Percentiles rank a stretch among this genome's conserved stretches.
Evolutionary conservation across 176 grass and related monocot genomes (phyloP).

Genomic region (Musa troglodytarum): DNA sequence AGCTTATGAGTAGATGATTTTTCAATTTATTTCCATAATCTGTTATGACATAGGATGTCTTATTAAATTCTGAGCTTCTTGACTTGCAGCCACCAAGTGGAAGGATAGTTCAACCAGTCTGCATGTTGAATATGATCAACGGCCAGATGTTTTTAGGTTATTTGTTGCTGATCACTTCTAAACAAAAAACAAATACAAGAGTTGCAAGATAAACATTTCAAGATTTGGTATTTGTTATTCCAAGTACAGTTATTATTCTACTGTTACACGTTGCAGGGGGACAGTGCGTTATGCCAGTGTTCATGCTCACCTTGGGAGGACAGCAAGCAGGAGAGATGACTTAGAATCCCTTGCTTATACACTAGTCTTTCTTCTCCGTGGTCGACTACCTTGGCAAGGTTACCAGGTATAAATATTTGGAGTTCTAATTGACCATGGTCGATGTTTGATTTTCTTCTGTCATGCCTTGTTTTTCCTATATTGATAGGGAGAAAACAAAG

Average conservation of each 20-base stretch:
- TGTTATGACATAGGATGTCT: neutral
- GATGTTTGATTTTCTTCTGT: constrained; percentile 2
- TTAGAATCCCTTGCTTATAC: constrained; percentile 97
- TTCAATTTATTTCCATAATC: neutral
- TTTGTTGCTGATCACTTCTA: constrained; percentile 8
- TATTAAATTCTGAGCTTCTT: neutral
- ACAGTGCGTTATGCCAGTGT: constrained; percentile 94
- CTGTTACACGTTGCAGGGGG: constrained; percentile 47
- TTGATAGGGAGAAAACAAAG: constrained; percentile 82
- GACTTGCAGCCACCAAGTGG: constrained; percentile 35
- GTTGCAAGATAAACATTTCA: too few relatives aligned
- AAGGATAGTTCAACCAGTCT: constrained; percentile 54
- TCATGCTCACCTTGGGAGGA: constrained; percentile 95
- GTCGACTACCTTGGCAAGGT: constrained; percentile 94
- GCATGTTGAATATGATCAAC: constrained; percentile 94
- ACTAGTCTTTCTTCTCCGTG: constrained; percentile 82
- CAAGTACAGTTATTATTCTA: neutral
- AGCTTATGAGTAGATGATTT: neutral
- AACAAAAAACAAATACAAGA: neutral
- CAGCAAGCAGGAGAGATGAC: constrained; percentile 93
- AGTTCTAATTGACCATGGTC: neutral
- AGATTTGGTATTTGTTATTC: neutral
- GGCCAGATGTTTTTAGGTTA: constrained; percentile 96
- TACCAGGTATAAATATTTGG: constrained; percentile 59
- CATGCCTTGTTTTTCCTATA: neutral